phyloP scores from a whole-genome alignment of 371 early-diverging fungal genomes.

The Nosema granulosis region DNA sequence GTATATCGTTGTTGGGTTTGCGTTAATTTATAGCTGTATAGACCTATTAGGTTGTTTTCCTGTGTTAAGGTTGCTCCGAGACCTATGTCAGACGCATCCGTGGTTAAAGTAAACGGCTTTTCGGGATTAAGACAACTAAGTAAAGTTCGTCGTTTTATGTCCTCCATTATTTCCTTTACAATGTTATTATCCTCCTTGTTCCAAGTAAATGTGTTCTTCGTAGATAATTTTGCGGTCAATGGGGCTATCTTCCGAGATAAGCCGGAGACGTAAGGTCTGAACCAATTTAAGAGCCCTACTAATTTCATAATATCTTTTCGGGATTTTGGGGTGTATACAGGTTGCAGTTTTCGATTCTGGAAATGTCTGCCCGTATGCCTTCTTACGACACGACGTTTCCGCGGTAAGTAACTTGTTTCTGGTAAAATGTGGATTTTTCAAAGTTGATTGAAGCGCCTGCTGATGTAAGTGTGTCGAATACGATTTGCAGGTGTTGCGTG shows the following conservation, averaged over 20 bases:
- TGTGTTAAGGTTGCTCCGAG: background rate
- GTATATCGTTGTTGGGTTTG: background rate
- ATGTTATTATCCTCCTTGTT: too few species aligned
- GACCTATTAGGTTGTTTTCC: background rate
- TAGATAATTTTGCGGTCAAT: too few species aligned
- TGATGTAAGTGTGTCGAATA: background rate
- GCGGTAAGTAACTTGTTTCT: constrained; percentile 19
- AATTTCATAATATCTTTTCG: constrained; percentile 7
- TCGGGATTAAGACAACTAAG: constrained; percentile 6
- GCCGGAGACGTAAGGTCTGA: constrained; percentile 11
- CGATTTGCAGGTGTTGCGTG: background rate
- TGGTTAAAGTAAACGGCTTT: constrained; percentile 35
- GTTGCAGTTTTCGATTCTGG: background rate
- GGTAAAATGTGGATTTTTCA: constrained; percentile 27
- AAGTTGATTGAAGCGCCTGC: constrained; percentile 13
- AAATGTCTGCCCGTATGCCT: constrained; percentile 25
- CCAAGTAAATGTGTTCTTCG: too few species aligned
- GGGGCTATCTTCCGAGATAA: background rate
- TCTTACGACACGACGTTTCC: constrained; percentile 12
- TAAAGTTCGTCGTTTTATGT: background rate
- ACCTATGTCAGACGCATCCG: constrained; percentile 41
- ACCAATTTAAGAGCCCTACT: constrained; percentile 34
- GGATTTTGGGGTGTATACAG: background rate
- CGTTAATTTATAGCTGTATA: background rate
- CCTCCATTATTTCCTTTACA: background rate